A percentile compares a stretch with the other conserved stretches of the same genome.
These are phyloP conservation scores for Huntiella abstrusa DNA, from an alignment of 2,329 filamentous ascomycete genomes.

Conservation along the genomic window DNA sequence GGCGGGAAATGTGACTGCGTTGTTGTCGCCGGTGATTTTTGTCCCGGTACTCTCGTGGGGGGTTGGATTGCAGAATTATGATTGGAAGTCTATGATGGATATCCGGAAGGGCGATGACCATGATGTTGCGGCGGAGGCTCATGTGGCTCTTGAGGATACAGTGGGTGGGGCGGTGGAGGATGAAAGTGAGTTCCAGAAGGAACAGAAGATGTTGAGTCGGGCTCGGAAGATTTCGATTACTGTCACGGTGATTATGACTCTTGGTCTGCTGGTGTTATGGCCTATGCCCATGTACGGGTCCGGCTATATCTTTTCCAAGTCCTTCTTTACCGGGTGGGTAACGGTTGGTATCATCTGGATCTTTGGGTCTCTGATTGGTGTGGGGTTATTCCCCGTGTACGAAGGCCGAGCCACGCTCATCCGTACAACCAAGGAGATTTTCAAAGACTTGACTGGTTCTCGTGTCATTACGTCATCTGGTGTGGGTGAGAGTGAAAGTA, in stretches of 20 bases:
- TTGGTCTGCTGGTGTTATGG: constrained; percentile 65
- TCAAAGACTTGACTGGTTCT: constrained; percentile 15
- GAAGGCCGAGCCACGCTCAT: constrained; percentile 54
- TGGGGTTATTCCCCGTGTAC: constrained; percentile 65
- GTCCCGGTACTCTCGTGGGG: constrained; percentile 56
- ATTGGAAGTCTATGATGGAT: constrained; percentile 65
- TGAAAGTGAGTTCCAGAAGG: constrained; percentile 22
- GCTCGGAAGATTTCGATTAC: constrained; percentile 29
- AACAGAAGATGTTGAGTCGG: constrained; percentile 31
- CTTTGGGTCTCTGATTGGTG: constrained; percentile 50
- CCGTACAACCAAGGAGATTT: constrained; percentile 23
- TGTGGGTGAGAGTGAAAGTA: too few species aligned
- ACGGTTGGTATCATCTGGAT: constrained; percentile 63
- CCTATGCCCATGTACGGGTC: constrained; percentile 81
- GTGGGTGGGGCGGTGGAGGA: constrained; percentile 25
- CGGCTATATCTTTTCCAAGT: constrained; percentile 63
- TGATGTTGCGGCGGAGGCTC: constrained; percentile 43
- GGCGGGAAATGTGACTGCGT: constrained; percentile 65
- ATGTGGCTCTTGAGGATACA: constrained; percentile 46
- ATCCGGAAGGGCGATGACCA: constrained; percentile 67
- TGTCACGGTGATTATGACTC: constrained; percentile 26
- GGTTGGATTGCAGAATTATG: constrained; percentile 47
- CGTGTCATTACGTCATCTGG: too few species aligned
- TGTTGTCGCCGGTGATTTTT: constrained; percentile 58
- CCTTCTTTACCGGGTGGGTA: constrained; percentile 71